Base-by-base conservation (phyloP, 495 filamentous ascomycete genomes). In the Penicillium malachiteum region DNA sequence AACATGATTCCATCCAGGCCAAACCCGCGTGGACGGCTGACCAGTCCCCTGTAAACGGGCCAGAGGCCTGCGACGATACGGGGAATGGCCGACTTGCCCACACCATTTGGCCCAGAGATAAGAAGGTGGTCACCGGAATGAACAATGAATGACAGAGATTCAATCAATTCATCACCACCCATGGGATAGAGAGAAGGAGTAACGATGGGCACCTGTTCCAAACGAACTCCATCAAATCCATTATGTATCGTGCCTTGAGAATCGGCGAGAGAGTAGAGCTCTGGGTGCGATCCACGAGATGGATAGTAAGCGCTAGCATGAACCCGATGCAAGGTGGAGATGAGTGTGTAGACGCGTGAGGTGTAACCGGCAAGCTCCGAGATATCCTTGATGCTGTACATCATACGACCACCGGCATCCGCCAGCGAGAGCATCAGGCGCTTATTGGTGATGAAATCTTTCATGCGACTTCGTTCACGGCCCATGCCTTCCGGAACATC, bases 391-490 rank as follows among this genome's bases (percentile, higher is more conserved):
- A 99, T 92, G 58, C 87, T 91, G 75, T 97, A 97, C 95, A 99
- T 99, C 87, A 99, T 94, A 35, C 95, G 82, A 17, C 92, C 92
- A 50, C 95, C 95, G 8, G 95, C 95, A 70, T 99, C 95, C 5
- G 95, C 95, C 13, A 97, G 81, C 16, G 94, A 97, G 30, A 99
- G 83, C 95, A 99, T 97, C 51, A 99, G 83, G 2, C 95, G 88
- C 71, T 97, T 97, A 72, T 99, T 99, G 13, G 94, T 97, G 73
- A 99, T 96, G 72, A 99, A 99, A n/a, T 93, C 87, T 75, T 93
- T 92, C 93, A 97, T 97, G 32, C 95, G 88, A 53, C 82, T 81
- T 34, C 87, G 83, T 67, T 96, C 91, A 12, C 88, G 83, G 30
- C 83, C 82, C 37, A 73, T 72, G 31, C 67, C 65, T 39, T 71